phyloP scores from a whole-genome alignment of 345 rosid species.

The Bruguiera parviflora region DNA sequence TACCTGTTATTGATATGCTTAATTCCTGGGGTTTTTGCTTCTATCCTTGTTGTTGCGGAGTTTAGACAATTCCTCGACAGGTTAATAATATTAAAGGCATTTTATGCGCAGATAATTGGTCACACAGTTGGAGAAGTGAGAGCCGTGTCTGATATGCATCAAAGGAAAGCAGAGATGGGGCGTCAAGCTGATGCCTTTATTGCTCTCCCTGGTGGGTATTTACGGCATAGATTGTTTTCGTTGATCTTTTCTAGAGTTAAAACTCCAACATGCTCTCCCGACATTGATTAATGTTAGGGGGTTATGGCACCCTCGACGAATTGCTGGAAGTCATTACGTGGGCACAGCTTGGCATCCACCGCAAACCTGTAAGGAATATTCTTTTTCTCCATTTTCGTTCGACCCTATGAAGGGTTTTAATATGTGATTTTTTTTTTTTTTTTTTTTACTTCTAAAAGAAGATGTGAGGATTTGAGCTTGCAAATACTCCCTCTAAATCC shows the following conservation, averaged over 20 bases:
- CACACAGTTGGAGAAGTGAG: constrained; percentile 78
- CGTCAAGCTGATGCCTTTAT: constrained; percentile 94
- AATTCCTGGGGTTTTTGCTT: not conserved
- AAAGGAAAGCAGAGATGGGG: constrained; percentile 94
- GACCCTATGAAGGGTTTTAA: not conserved
- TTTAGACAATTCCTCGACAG: too few relatives aligned
- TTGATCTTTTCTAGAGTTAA: not conserved
- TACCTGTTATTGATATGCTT: not conserved
- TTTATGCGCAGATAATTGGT: constrained; percentile 58
- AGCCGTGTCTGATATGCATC: constrained; percentile 91
- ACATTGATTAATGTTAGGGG: constrained; percentile 44
- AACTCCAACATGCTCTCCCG: not conserved
- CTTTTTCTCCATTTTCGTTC: not conserved
- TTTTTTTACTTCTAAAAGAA: too few relatives aligned
- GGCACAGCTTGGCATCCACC: constrained; percentile 97
- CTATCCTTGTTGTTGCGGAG: not conserved
- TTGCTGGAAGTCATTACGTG: constrained; percentile 93
- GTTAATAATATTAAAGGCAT: not conserved
- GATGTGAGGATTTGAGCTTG: too few relatives aligned
- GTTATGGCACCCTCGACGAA: constrained; percentile 95
- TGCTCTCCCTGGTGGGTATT: constrained; percentile 73
- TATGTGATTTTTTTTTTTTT: not conserved
- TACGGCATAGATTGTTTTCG: not conserved
- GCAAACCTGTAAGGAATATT: constrained; percentile 66
- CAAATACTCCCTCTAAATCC: too few relatives aligned